Base-by-base conservation (phyloP, 345 rosid species). In the Populus tremula region DNA sequence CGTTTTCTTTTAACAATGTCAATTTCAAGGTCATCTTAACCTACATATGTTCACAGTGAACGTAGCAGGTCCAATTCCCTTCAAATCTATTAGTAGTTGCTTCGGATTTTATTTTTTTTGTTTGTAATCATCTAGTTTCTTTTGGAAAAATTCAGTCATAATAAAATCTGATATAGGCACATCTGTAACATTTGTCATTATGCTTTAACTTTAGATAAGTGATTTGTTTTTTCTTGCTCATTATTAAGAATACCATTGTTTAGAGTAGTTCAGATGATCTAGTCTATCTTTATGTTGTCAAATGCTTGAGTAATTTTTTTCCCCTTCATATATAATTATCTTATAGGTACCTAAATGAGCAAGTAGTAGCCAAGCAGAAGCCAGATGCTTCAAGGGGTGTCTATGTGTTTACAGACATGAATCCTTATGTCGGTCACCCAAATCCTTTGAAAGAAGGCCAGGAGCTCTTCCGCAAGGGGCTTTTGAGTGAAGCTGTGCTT, bases 391-490 rank as follows among this genome's bases (percentile, higher is more conserved):
- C 96, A 56, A 92, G 92, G 84, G 98, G 96, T 76, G 97, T 89
- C 9, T 96, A 96, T 77, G 97, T 94, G 81, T 96, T 96, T 80
- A 94, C 99, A 54, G 99, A 96, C 80, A 86, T 96, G 98, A 96
- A 96, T 85, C 99, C 99, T 35, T 96, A 96, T 85, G 98, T 92
- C 78, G 99, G 99, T 76, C 99, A 92, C 76, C 94, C 93, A 9
- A 92, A 92, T 80, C 99, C 99, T 27, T 85, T 96, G 81, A 94
- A 92, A 86, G 98, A 96, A 87, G 99, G 99, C 47, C 97, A 86
- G 79, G 99, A 93, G 35, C 87, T 93, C 84, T 96, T 96, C 79
- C 94, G 97, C 74, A 96, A 89, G 87, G 99, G 99, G 71, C 99
- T 96, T 82, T 88, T 96, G 73, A 94, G 99, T 87, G 99, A 96